These are phyloP conservation scores for Coniophora puteana DNA, from an alignment of 1,284 basidiomycete species.

Conservation along the genomic window DNA sequence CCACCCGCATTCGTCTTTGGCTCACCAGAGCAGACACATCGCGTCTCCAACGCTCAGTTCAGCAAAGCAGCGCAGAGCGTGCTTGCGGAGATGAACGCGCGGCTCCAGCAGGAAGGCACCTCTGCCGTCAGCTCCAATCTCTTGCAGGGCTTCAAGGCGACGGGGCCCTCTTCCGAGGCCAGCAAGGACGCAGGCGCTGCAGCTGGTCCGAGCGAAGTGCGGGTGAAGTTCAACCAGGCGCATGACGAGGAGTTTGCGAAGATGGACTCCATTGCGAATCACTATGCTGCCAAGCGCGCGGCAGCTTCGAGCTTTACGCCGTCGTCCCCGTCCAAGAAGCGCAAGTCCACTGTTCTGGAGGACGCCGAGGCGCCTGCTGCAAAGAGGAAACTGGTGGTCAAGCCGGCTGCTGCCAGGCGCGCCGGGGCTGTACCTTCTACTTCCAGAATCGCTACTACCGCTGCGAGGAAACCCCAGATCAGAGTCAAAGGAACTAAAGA, in stretches of 20 bases:
- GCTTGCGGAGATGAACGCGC: slow-evolving; percentile 74
- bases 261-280: slow-evolving; percentile 73
- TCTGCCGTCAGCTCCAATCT: slow-evolving; percentile 39
- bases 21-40: slow-evolving; percentile 59
- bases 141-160: slow-evolving; percentile 28
- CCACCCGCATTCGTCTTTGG: slow-evolving; percentile 61
- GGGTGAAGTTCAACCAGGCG: slow-evolving; percentile 50
- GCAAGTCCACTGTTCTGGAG: slow-evolving; percentile 17
- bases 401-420: slow-evolving; percentile 31
- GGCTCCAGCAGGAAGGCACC: slow-evolving; percentile 49
- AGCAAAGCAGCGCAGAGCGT: slow-evolving; percentile 57
- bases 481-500: slow-evolving; percentile 59
- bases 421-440: slow-evolving; percentile 27
- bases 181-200: slow-evolving; percentile 22
- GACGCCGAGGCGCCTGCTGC: slow-evolving; percentile 18
- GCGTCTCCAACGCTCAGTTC: slow-evolving; percentile 59
- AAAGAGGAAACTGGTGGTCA: slow-evolving; percentile 43
- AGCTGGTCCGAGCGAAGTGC: slow-evolving; percentile 15
- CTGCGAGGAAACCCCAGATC: slow-evolving; percentile 39
- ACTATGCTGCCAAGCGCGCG: slow-evolving; percentile 50
- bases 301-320: slow-evolving; percentile 11
- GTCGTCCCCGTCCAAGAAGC: slow-evolving; percentile 16
- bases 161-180: slow-evolving; percentile 1
- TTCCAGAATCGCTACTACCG: slow-evolving; percentile 32
- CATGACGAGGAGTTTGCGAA: slow-evolving; percentile 64